These are phyloP conservation scores for Basipetospora chlamydospora DNA, from an alignment of 2,329 filamentous ascomycete genomes.

Conservation along the genomic window DNA sequence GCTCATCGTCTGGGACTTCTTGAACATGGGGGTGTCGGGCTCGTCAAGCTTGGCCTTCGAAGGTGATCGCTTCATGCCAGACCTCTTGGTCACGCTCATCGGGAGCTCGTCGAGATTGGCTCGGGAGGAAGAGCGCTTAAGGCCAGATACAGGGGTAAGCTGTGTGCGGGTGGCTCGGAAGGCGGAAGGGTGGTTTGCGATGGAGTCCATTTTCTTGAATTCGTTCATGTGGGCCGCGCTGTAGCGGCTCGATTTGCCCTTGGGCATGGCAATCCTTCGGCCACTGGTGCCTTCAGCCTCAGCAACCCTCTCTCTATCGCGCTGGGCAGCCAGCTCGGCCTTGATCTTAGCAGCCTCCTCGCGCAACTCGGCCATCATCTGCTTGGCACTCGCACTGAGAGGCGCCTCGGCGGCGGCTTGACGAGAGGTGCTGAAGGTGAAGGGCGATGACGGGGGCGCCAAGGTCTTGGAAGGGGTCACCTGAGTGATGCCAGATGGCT, in stretches of 20 bases:
- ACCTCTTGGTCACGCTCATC: slow-evolving; percentile 1
- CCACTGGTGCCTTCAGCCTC: slow-evolving; percentile 24
- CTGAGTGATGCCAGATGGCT: slow-evolving; percentile 23
- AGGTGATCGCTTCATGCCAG: slow-evolving; percentile 23
- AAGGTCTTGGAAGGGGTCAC: slow-evolving; percentile 49
- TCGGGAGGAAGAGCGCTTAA: slow-evolving; percentile 19
- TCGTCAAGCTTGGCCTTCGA: slow-evolving; percentile 29
- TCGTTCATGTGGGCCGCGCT: slow-evolving; percentile 75
- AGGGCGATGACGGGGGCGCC: slow-evolving; percentile 39
- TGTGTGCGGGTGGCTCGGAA: slow-evolving; percentile 37
- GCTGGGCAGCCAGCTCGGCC: slow-evolving; percentile 48
- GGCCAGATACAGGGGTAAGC: slow-evolving; percentile 28
- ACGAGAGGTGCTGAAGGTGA: slow-evolving; percentile 55
- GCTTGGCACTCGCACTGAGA: slow-evolving; percentile 46
- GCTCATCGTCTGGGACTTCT: slow-evolving; percentile 13
- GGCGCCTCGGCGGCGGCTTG: slow-evolving; percentile 31
- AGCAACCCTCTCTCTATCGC: slow-evolving; percentile 35
- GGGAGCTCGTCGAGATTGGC: slow-evolving; percentile 18
- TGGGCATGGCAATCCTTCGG: slow-evolving; percentile 68
- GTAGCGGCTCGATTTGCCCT: slow-evolving; percentile 63
- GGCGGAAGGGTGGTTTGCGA: slow-evolving; percentile 66
- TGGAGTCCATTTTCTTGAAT: slow-evolving; percentile 97
- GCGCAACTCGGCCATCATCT: slow-evolving; percentile 52
- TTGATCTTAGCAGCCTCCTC: slow-evolving; percentile 60
- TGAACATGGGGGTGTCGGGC: slow-evolving; percentile 9